These are phyloP conservation scores for Furcasterigmium sp. DNA, from an alignment of 2,329 filamentous ascomycete genomes.

Conservation along the genomic window DNA sequence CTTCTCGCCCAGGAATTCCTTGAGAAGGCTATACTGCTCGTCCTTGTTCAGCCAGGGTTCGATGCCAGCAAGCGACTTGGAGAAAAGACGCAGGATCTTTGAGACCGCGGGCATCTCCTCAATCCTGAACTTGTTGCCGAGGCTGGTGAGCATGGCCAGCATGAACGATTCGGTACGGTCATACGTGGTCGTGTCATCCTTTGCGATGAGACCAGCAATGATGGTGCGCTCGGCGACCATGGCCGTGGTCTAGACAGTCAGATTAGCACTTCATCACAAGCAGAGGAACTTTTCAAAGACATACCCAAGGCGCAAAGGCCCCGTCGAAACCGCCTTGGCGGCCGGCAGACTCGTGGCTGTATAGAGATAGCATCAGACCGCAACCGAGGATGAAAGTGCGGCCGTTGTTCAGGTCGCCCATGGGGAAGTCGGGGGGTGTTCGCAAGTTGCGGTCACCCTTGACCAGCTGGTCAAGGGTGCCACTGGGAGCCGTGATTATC, in stretches of 20 bases:
- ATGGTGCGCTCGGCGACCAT: constrained; percentile 24
- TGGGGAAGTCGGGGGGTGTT: constrained; percentile 9
- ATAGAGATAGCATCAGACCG: constrained; percentile 31
- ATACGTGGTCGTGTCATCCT: constrained; percentile 12
- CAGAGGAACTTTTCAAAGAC: constrained; percentile 5
- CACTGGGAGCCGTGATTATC: background rate
- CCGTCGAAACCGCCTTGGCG: background rate
- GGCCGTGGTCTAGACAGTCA: constrained; percentile 26
- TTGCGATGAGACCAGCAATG: constrained; percentile 13
- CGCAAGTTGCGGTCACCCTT: constrained; percentile 3
- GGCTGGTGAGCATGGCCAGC: constrained; percentile 28
- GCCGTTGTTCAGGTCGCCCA: constrained; percentile 10
- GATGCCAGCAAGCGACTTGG: background rate
- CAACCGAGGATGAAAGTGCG: constrained; percentile 23
- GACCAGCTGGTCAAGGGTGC: background rate
- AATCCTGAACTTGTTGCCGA: constrained; percentile 40
- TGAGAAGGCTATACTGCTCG: background rate
- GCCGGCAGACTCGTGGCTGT: constrained; percentile 15
- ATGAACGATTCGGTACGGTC: constrained; percentile 18
- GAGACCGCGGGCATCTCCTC: constrained; percentile 19
- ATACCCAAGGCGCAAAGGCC: constrained; percentile 27
- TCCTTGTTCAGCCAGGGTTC: background rate
- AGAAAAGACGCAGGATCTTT: constrained; percentile 9
- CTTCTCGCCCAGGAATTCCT: background rate
- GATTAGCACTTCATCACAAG: background rate